Conservation (phyloP, 352 stramenopile species). For the Phytophthora podocarpi region DNA sequence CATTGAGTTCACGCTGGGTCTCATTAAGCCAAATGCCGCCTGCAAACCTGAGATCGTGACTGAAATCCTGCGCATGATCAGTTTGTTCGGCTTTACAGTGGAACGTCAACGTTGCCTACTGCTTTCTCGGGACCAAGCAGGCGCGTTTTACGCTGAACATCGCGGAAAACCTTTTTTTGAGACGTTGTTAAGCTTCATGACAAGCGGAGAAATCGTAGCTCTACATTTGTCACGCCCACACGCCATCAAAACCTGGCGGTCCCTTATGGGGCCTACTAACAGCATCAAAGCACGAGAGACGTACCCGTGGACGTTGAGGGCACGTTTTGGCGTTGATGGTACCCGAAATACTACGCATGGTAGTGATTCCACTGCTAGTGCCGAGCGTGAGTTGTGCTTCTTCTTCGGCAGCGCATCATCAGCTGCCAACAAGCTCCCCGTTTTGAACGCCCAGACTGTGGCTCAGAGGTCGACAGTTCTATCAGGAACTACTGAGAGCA, state of each 20-base stretch:
- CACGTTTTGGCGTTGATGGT: conserved; percentile 79
- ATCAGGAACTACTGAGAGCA: conserved; percentile 5
- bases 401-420: conserved; percentile 63
- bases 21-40: conserved; percentile 71
- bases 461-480: conserved; percentile 12
- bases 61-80: conserved; percentile 47
- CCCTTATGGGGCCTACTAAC: conserved; percentile 83
- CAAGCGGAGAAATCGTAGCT: conserved; percentile 64
- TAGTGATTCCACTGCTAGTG: conserved; percentile 62
- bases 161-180: conserved; percentile 65
- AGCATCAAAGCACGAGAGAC: conserved; percentile 48
- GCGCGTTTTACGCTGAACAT: conserved; percentile 69
- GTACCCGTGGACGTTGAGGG: conserved; percentile 64
- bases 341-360: conserved; percentile 86
- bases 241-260: conserved; percentile 71
- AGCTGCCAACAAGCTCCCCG: not conserved
- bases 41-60: conserved; percentile 28
- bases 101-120: conserved; percentile 40
- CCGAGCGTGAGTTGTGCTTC: conserved; percentile 72
- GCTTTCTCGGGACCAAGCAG: conserved; percentile 54
- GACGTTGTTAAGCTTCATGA: conserved; percentile 67
- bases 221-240: conserved; percentile 48
- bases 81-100: conserved; percentile 55
- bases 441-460: conserved; percentile 5
- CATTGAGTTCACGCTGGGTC: conserved; percentile 51